Conservation (phyloP, 352 stramenopile genomes). For the Peronospora farinosa region DNA sequence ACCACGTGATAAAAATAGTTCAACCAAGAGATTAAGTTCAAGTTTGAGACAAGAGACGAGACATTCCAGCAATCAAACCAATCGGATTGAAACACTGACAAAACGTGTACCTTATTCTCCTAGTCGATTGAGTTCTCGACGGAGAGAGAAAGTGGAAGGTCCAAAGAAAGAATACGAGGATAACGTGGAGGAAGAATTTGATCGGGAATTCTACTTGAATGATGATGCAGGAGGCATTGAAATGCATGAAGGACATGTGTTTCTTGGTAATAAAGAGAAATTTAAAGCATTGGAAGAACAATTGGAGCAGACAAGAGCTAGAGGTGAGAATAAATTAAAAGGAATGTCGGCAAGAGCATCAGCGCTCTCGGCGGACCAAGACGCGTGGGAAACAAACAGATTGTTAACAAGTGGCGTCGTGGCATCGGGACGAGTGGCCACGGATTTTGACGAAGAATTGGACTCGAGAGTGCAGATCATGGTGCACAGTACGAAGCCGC, state of each 20-base stretch:
- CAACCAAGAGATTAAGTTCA: conserved; percentile 7
- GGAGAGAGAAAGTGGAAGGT: conserved; percentile 20
- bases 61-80: not conserved
- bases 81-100: too few species aligned
- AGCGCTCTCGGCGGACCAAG: conserved; percentile 93
- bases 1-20: conserved; percentile 46
- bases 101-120: too few species aligned
- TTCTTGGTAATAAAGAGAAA: conserved; percentile 88
- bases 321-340: conserved; percentile 84
- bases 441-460: conserved; percentile 91
- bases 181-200: conserved; percentile 87
- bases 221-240: conserved; percentile 77
- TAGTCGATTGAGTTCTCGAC: conserved; percentile 1
- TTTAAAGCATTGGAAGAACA: conserved; percentile 89
- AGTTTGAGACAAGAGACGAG: conserved; percentile 1
- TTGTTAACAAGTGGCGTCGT: conserved; percentile 93
- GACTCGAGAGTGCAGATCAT: conserved; percentile 93
- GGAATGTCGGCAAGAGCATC: conserved; percentile 88
- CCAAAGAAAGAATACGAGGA: conserved; percentile 81
- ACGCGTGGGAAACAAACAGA: conserved; percentile 97
- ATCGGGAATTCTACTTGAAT: conserved; percentile 93
- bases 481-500: conserved; percentile 97
- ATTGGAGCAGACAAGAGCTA: conserved; percentile 70
- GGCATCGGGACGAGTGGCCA: conserved; percentile 55
- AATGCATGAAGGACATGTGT: conserved; percentile 66